phyloP scores from a whole-genome alignment of 176 grass and related monocot genomes.

The Eremochloa ophiuroides region DNA sequence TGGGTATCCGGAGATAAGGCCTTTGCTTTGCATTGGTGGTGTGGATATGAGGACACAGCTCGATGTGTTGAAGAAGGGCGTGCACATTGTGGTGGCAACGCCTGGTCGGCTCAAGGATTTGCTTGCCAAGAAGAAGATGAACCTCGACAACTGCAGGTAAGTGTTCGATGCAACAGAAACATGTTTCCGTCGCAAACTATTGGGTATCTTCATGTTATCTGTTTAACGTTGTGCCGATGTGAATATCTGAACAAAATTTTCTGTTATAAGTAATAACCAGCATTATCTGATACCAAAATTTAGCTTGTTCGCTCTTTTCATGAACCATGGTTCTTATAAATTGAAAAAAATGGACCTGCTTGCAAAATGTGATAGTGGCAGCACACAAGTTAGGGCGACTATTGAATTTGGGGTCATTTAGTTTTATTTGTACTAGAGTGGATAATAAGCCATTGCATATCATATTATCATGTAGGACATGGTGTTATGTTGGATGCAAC shows the following conservation, averaged over 20 bases:
- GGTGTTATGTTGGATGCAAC: background rate
- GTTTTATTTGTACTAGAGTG: background rate
- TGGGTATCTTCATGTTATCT: background rate
- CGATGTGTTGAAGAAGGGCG: slow-evolving; percentile 78
- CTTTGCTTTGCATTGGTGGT: slow-evolving; percentile 81
- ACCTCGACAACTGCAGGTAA: slow-evolving; percentile 92
- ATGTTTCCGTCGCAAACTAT: background rate
- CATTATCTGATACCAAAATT: background rate
- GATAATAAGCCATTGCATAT: background rate
- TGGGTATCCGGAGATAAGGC: slow-evolving; percentile 80
- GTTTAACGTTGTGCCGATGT: background rate
- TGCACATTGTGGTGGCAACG: slow-evolving; percentile 85
- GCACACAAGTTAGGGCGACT: background rate
- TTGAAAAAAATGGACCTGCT: background rate
- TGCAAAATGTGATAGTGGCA: background rate
- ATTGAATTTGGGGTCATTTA: background rate
- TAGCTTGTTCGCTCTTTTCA: background rate
- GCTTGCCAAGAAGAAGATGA: slow-evolving; percentile 96
- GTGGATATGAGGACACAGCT: slow-evolving; percentile 78
- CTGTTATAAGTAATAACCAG: background rate
- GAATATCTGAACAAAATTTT: background rate
- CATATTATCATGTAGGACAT: background rate
- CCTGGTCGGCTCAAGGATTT: slow-evolving; percentile 91
- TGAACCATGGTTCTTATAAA: background rate
- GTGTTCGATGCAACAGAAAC: background rate